Evolutionary conservation across 2,329 filamentous ascomycete species (phyloP).

Genomic region (Aspergillus sergii): DNA sequence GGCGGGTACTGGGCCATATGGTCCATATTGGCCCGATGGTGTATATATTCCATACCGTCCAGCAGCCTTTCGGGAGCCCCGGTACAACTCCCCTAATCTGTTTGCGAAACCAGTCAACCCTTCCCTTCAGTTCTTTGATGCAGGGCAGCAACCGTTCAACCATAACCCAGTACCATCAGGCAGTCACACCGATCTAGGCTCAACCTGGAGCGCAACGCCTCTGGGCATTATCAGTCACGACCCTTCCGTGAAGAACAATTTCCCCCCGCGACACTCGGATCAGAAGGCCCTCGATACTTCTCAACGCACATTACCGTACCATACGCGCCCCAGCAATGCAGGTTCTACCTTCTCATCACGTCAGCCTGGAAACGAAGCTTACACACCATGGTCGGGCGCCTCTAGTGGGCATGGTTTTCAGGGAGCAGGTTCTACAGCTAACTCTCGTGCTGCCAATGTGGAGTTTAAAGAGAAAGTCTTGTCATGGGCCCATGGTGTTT

Average conservation of each 20-base stretch:
- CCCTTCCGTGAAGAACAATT: slow-evolving; percentile 35
- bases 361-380: slow-evolving; percentile 25
- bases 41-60: slow-evolving; percentile 63
- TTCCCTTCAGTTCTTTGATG: slow-evolving; percentile 31
- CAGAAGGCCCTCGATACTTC: slow-evolving; percentile 33
- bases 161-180: slow-evolving; percentile 28
- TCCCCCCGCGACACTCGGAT: slow-evolving; percentile 41
- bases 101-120: slow-evolving; percentile 27
- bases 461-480: slow-evolving; percentile 71
- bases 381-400: slow-evolving; percentile 29
- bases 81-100: slow-evolving; percentile 38
- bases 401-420: slow-evolving; percentile 27
- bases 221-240: slow-evolving; percentile 32
- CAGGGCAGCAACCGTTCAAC: slow-evolving; percentile 32
- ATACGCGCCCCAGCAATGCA: slow-evolving; percentile 26
- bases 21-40: slow-evolving; percentile 67
- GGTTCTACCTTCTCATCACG: slow-evolving; percentile 24
- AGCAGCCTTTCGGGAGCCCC: slow-evolving; percentile 58
- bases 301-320: slow-evolving; percentile 31
- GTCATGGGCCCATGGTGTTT: slow-evolving; percentile 70
- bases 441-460: slow-evolving; percentile 38
- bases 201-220: slow-evolving; percentile 37
- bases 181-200: slow-evolving; percentile 28
- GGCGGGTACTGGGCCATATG: slow-evolving; percentile 59
- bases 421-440: slow-evolving; percentile 20